Conservation (phyloP, 306 rosid species). For the Acacia melanoxylon region DNA sequence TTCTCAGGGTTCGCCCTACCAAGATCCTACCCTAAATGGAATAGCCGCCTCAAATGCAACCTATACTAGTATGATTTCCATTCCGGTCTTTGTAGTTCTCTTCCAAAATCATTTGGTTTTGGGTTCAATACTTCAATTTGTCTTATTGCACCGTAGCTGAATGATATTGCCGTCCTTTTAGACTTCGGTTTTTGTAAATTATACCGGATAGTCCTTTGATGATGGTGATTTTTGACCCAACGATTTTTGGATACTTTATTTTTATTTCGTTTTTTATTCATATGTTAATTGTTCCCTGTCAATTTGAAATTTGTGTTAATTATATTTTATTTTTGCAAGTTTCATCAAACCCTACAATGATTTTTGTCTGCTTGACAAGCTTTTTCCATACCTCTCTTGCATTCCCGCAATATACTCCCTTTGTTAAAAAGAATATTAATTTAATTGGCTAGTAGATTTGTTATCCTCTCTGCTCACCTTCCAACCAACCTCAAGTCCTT, state of each 20-base stretch:
- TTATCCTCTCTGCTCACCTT: neutral
- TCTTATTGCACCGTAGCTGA: neutral
- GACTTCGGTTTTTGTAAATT: neutral
- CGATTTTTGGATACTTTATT: neutral
- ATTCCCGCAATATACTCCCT: neutral
- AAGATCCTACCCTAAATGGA: slow-evolving; percentile 86
- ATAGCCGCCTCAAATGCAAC: slow-evolving; percentile 98
- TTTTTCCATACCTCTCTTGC: neutral
- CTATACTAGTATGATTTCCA: slow-evolving; percentile 73
- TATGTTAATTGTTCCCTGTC: neutral
- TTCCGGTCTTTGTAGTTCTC: neutral
- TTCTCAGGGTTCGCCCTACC: slow-evolving; percentile 88
- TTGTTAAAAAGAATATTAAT: neutral
- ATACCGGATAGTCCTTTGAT: neutral
- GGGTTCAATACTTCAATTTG: neutral
- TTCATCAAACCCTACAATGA: neutral
- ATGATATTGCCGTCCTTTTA: neutral
- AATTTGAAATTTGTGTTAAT: neutral
- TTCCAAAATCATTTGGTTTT: neutral
- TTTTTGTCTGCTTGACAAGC: neutral
- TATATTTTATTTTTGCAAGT: neutral
- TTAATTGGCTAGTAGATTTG: neutral
- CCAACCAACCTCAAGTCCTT: neutral
- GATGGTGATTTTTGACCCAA: neutral
- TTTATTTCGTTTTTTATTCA: neutral